Percentiles rank a stretch among this genome's conserved stretches.
phyloP scores from a whole-genome alignment of 2,329 filamentous ascomycete species.

The Ascocoryne sarcoides region DNA sequence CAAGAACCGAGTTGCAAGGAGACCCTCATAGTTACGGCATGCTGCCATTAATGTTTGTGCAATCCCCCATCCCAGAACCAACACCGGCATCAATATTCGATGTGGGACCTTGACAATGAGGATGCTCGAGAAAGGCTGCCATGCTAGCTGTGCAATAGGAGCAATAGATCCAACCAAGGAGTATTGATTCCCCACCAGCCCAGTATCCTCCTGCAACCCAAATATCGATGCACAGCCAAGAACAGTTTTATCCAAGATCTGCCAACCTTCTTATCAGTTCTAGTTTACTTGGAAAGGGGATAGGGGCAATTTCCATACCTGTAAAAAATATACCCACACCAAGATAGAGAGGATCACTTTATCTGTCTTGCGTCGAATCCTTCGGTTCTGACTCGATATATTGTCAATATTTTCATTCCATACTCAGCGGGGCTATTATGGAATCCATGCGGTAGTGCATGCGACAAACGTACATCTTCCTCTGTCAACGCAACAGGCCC shows the following conservation, averaged over 20 bases:
- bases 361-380: constrained; percentile 54
- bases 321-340: constrained; percentile 50
- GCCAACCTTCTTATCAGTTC: constrained; percentile 4
- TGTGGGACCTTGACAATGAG: constrained; percentile 54
- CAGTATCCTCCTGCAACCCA: constrained; percentile 45
- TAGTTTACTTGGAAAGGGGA: neutral
- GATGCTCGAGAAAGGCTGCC: constrained; percentile 50
- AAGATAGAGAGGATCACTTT: constrained; percentile 46
- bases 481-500: constrained; percentile 14
- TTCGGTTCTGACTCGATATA: constrained; percentile 35
- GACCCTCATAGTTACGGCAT: constrained; percentile 55
- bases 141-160: constrained; percentile 50
- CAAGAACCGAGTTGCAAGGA: constrained; percentile 77
- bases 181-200: constrained; percentile 43
- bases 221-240: constrained; percentile 50
- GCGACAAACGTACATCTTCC: constrained; percentile 15
- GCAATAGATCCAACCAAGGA: constrained; percentile 47
- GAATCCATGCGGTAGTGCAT: no score
- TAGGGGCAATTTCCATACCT: constrained; percentile 22
- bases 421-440: neutral
- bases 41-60: constrained; percentile 39
- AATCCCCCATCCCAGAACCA: constrained; percentile 40
- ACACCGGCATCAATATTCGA: constrained; percentile 45
- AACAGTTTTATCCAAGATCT: constrained; percentile 42
- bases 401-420: constrained; percentile 2